Percentiles rank a stretch among this genome's conserved stretches.
These are phyloP conservation scores for Populus ilicifolia DNA, from an alignment of 345 rosid genomes.

Conservation along the genomic window DNA sequence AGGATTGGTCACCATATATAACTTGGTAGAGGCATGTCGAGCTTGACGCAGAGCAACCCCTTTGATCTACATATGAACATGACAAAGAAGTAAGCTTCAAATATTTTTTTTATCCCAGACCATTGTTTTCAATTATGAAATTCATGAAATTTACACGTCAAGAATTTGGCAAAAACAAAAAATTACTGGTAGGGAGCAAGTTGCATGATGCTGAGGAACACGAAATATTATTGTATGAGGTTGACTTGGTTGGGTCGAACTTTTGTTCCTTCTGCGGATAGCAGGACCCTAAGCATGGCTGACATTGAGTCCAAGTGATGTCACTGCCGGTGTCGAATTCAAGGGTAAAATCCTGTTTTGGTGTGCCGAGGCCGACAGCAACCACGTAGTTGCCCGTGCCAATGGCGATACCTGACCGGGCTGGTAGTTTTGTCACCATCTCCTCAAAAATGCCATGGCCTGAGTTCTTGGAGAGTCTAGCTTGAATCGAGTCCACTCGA, in stretches of 20 bases:
- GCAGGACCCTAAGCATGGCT: conserved; percentile 10
- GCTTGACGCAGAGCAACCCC: background rate
- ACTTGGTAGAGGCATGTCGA: background rate
- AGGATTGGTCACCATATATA: background rate
- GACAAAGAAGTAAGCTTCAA: no score
- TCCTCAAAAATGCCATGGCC: background rate
- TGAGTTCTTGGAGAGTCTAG: background rate
- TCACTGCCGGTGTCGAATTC: conserved; percentile 30
- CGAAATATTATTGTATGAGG: background rate
- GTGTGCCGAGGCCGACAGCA: conserved; percentile 23
- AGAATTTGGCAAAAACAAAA: background rate
- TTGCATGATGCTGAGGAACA: background rate
- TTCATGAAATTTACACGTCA: background rate
- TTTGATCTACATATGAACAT: no score
- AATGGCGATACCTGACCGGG: background rate
- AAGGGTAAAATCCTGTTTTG: conserved; percentile 4
- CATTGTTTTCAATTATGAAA: no score
- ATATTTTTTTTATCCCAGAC: no score
- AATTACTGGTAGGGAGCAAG: background rate
- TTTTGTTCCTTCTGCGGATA: background rate
- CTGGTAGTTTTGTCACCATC: background rate
- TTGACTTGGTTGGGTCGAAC: conserved; percentile 8
- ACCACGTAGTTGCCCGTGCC: background rate
- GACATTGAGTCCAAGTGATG: conserved; percentile 26
- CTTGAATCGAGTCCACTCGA: background rate